Base-by-base conservation (phyloP, 2,329 filamentous ascomycete species). In the Dothistroma pini region DNA sequence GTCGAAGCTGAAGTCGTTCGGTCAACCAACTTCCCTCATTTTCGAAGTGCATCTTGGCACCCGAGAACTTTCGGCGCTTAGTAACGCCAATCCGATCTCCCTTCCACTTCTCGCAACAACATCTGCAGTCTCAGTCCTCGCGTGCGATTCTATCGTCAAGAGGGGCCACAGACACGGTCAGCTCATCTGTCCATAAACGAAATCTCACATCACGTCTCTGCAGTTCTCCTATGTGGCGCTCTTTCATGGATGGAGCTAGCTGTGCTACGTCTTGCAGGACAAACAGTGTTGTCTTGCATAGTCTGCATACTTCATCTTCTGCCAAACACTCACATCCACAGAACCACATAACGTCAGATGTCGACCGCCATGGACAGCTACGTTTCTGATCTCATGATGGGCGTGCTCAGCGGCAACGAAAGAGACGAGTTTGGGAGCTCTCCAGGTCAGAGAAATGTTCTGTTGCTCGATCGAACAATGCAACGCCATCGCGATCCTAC, bases 401-500 rank as follows among this genome's bases (percentile, higher is more conserved):
- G 21, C 5, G 2, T 12, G 10, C 25, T 51, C 2, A 29, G 49
- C n/a, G 49, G 49, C 49, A 29, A 51, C 49, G 49, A 11, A 19
- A 25, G 31, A 51, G 49, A 51, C 31, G 31, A 51, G 7, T 51
- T 51, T 19, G 49, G 49, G 11, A 51, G 25, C 12, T 29, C 22
- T 14, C 49, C 19, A 25, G 49, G 11, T 4, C 49, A 32, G 22
- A 51, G 53, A 31, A 22, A 14, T 25, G 53, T 21, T 55, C 34
- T 55, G 53, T 34, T 55, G 21, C 34, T 55, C n/a, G 32, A 55
- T 47, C 53, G 31, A 16, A 55, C 53, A 5, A 44, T 44, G 53
- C n/a, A 12, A 41, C 10, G 21, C 10, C 44, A 14, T 3, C 35
- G 34, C 7, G 12, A 22, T 6, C 19, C 34, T 16, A 14, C 32